Evolutionary conservation across 2,329 filamentous ascomycete species (phyloP).

Genomic region (Botrytis squamosa): DNA sequence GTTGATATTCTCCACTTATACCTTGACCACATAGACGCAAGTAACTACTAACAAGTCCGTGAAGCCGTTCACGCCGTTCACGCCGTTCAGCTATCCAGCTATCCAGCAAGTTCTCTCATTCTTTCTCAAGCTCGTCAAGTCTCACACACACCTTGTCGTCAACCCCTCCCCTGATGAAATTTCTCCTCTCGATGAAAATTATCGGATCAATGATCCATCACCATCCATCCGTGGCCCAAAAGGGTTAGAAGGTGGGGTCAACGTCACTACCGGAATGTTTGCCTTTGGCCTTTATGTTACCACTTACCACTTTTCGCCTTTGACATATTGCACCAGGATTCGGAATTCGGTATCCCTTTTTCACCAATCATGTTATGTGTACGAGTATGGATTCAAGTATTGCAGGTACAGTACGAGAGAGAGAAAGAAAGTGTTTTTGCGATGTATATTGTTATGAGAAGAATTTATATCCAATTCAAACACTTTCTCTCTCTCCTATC

Average conservation of each 20-base stretch:
- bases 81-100: no score
- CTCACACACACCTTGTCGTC: background rate
- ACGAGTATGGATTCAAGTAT: background rate
- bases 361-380: background rate
- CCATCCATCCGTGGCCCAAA: background rate
- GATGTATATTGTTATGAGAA: background rate
- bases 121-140: no score
- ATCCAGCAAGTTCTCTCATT: no score
- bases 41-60: background rate
- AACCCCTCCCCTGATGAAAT: background rate
- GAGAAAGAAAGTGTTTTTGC: no score
- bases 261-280: background rate
- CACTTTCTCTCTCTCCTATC: no score
- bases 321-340: background rate
- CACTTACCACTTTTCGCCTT: background rate
- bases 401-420: background rate
- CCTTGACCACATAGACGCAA: background rate
- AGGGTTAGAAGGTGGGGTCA: background rate
- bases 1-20: background rate
- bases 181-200: background rate
- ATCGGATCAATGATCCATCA: background rate
- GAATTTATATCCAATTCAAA: background rate
- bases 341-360: background rate
- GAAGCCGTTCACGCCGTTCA: background rate
- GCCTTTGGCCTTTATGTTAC: background rate